phyloP scores from a whole-genome alignment of 2,329 filamentous ascomycete species.

The Orbilia blumenaviensis region DNA sequence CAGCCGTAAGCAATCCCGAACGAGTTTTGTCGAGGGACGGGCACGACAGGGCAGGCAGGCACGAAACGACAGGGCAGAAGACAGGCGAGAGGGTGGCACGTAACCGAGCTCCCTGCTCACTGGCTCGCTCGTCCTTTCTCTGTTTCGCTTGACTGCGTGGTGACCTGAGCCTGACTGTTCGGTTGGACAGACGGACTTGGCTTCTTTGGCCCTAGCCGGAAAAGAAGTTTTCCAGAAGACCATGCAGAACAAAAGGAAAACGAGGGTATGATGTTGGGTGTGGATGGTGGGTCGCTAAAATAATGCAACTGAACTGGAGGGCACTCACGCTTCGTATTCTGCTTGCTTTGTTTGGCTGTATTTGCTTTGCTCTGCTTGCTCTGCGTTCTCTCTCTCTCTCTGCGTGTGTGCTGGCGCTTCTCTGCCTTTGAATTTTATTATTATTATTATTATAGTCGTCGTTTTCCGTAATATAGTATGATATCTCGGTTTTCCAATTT shows the following conservation, averaged over 20 bases:
- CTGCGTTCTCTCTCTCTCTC: constrained; percentile 18
- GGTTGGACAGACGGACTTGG: constrained; percentile 52
- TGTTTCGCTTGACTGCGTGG: constrained; percentile 49
- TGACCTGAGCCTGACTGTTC: constrained; percentile 49
- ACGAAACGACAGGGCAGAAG: constrained; percentile 49
- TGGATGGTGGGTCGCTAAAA: constrained; percentile 29
- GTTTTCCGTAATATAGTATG: background rate
- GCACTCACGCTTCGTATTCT: constrained; percentile 51
- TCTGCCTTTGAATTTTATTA: too few relatives aligned
- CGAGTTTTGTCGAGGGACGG: constrained; percentile 49
- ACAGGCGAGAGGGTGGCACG: constrained; percentile 54
- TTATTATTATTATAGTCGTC: background rate
- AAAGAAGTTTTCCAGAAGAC: constrained; percentile 53
- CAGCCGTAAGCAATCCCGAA: constrained; percentile 54
- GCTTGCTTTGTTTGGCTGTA: constrained; percentile 15
- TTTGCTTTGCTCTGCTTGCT: constrained; percentile 18
- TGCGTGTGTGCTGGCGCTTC: constrained; percentile 22
- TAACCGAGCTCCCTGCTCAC: constrained; percentile 54
- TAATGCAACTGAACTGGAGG: background rate
- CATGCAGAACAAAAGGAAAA: constrained; percentile 27
- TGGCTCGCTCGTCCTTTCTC: constrained; percentile 48
- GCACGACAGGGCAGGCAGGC: constrained; percentile 43
- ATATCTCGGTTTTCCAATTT: constrained; percentile 7
- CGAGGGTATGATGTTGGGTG: background rate
- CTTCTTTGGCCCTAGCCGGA: constrained; percentile 52